phyloP scores from a whole-genome alignment of 495 filamentous ascomycete species.

The Niebla homalea region DNA sequence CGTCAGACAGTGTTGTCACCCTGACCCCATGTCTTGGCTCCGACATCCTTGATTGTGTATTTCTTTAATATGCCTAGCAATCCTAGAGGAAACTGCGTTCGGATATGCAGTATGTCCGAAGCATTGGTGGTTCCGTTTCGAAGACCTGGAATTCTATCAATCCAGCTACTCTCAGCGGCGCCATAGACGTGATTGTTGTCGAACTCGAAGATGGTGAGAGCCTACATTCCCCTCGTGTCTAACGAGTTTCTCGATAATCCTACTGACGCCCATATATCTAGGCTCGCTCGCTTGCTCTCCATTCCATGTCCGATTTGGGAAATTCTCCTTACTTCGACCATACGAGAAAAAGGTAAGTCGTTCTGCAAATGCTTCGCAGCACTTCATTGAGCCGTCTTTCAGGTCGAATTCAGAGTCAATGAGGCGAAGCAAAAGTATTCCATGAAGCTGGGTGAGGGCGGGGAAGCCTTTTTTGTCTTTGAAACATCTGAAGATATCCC shows the following conservation, averaged over 20 bases:
- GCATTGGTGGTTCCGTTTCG: slow-evolving; percentile 87
- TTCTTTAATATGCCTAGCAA: too few relatives aligned
- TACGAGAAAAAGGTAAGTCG: slow-evolving; percentile 81
- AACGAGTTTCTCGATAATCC: not conserved
- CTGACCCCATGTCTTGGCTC: too few relatives aligned
- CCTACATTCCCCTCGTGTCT: not conserved
- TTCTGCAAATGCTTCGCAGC: not conserved
- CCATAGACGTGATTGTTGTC: slow-evolving; percentile 98
- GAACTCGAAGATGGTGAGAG: slow-evolving; percentile 80
- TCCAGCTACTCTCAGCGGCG: slow-evolving; percentile 88
- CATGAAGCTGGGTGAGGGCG: slow-evolving; percentile 96
- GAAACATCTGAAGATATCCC: slow-evolving; percentile 85
- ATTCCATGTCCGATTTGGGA: slow-evolving; percentile 97
- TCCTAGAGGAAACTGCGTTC: not conserved
- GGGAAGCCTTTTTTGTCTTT: slow-evolving; percentile 97
- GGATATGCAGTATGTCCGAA: slow-evolving; percentile 94
- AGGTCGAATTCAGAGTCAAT: slow-evolving; percentile 94
- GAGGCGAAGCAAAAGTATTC: slow-evolving; percentile 78
- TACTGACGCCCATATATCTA: slow-evolving; percentile 12
- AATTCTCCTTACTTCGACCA: slow-evolving; percentile 88
- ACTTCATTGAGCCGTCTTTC: slow-evolving; percentile 13
- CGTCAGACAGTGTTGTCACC: too few relatives aligned
- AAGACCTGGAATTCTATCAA: slow-evolving; percentile 99
- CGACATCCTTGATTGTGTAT: too few relatives aligned
- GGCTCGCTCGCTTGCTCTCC: slow-evolving; percentile 78